Evolutionary conservation across 495 filamentous ascomycete genomes (phyloP).

Genomic region (Penicillium argentinense): DNA sequence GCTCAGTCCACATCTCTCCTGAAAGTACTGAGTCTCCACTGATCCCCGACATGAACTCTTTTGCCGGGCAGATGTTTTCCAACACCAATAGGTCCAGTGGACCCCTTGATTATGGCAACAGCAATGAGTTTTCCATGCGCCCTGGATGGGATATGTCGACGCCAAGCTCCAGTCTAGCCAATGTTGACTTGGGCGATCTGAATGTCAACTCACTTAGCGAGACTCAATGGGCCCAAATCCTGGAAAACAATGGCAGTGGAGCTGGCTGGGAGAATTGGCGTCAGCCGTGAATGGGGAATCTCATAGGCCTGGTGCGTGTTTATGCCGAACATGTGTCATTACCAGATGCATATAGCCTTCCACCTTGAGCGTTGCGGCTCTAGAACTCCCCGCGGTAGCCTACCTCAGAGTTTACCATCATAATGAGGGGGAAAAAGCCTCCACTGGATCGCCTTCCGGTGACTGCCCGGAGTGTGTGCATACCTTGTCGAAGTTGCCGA

Average conservation of each 20-base stretch:
- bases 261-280: conserved; percentile 33
- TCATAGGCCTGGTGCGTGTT: too few species aligned
- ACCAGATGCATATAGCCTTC: too few species aligned
- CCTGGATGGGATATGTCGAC: conserved; percentile 29
- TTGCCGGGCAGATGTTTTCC: conserved; percentile 15
- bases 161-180: conserved; percentile 10
- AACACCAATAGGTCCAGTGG: too few species aligned
- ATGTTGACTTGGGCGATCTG: conserved; percentile 19
- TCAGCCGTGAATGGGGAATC: conserved; percentile 13
- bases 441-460: too few species aligned
- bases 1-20: conserved; percentile 17
- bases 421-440: too few species aligned
- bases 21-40: conserved; percentile 10
- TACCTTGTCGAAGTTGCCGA: too few species aligned
- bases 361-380: too few species aligned
- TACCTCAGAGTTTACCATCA: too few species aligned
- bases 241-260: conserved; percentile 14
- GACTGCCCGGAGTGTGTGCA: too few species aligned
- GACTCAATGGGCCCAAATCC: conserved; percentile 39
- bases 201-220: conserved; percentile 30
- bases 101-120: too few species aligned
- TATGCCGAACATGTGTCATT: too few species aligned
- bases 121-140: conserved; percentile 22
- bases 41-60: conserved; percentile 9
- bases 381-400: too few species aligned